Conservation (phyloP, 306 rosid species). For the Prunus mume region DNA sequence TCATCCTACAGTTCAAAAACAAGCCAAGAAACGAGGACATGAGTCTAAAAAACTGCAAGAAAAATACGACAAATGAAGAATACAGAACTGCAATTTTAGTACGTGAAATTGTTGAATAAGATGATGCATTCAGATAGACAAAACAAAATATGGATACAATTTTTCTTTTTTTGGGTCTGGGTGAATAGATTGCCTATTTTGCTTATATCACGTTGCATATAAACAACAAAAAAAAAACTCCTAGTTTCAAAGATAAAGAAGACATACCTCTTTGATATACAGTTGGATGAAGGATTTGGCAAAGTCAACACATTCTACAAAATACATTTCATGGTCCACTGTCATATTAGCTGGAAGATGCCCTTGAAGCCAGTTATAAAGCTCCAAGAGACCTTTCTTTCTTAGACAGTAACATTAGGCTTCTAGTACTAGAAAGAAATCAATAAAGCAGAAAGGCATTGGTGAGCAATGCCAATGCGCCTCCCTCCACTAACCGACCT, state of each 20-base stretch:
- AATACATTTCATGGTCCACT: slow-evolving; percentile 41
- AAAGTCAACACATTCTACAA: slow-evolving; percentile 54
- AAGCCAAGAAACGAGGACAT: slow-evolving; percentile 9
- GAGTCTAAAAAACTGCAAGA: not conserved
- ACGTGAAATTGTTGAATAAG: no score
- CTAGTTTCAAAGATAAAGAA: not conserved
- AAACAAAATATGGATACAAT: no score
- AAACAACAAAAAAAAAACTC: no score
- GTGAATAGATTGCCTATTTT: no score
- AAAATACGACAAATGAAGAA: not conserved
- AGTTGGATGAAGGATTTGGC: slow-evolving; percentile 73
- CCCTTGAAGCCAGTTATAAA: slow-evolving; percentile 67
- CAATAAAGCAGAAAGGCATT: no score
- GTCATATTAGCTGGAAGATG: slow-evolving; percentile 53
- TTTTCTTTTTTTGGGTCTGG: no score
- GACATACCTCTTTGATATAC: slow-evolving; percentile 73
- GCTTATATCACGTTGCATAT: no score
- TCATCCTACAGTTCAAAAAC: slow-evolving; percentile 68
- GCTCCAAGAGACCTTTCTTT: slow-evolving; percentile 56
- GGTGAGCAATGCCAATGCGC: no score
- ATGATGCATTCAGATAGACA: no score
- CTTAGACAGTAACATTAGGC: not conserved
- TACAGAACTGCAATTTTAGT: no score
- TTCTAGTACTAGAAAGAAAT: no score
- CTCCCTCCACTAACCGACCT: no score